Evolutionary conservation across 306 rosid genomes (phyloP).

Genomic region (Mimosa pudica): DNA sequence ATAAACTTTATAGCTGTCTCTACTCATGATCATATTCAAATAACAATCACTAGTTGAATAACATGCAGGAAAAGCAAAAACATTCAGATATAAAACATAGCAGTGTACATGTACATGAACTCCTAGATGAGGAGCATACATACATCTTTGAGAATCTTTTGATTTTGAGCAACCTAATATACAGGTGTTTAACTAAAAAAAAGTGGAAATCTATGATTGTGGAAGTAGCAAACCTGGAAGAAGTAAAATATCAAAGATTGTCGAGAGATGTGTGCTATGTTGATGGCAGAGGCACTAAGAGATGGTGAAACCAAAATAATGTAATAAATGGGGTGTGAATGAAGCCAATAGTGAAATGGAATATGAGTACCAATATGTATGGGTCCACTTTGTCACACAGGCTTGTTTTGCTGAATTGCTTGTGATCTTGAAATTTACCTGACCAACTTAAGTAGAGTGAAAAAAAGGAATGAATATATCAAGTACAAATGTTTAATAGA

Average conservation of each 20-base stretch:
- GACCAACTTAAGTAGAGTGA: background rate
- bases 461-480: too few species aligned
- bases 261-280: background rate
- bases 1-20: background rate
- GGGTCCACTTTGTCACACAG: background rate
- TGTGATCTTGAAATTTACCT: background rate
- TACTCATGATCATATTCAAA: background rate
- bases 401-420: background rate
- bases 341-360: too few species aligned
- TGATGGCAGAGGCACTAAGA: background rate
- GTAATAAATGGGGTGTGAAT: background rate
- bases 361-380: background rate
- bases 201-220: background rate
- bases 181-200: background rate
- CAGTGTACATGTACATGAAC: background rate
- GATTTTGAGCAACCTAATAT: background rate
- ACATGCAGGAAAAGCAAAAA: background rate
- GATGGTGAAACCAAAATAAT: background rate
- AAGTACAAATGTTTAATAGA: too few species aligned
- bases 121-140: background rate
- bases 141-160: background rate
- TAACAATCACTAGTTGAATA: background rate
- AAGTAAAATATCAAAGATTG: background rate
- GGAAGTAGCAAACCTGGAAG: slow-evolving; percentile 18
- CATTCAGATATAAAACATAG: background rate